These are phyloP conservation scores for Dioscorea cayenensis DNA, from an alignment of 116 monocot genomes.

Conservation along the genomic window DNA sequence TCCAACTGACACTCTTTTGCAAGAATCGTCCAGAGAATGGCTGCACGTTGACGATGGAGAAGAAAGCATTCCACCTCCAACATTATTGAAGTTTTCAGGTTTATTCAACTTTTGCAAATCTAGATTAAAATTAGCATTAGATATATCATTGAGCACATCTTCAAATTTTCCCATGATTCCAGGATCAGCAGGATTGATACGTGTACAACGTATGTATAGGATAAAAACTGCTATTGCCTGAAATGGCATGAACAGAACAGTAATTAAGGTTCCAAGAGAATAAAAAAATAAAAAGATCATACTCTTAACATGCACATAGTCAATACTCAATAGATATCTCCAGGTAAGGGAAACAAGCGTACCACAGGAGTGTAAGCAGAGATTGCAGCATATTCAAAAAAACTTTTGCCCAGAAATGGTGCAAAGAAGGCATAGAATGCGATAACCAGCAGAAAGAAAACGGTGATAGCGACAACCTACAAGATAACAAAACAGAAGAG, in stretches of 20 bases:
- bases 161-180: slow-evolving; percentile 90
- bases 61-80: slow-evolving; percentile 13
- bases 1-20: slow-evolving; percentile 34
- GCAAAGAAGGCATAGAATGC: slow-evolving; percentile 98
- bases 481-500: slow-evolving; percentile 4
- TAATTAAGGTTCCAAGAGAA: not conserved
- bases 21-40: slow-evolving; percentile 55
- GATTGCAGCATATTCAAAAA: slow-evolving; percentile 62
- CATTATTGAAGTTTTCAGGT: slow-evolving; percentile 22
- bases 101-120: slow-evolving; percentile 25
- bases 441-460: slow-evolving; percentile 85
- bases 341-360: not conserved
- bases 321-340: not conserved
- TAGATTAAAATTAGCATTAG: slow-evolving; percentile 36
- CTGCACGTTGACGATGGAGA: slow-evolving; percentile 45
- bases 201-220: slow-evolving; percentile 82
- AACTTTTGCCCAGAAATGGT: slow-evolving; percentile 71
- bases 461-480: slow-evolving; percentile 93
- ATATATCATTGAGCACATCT: slow-evolving; percentile 22
- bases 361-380: slow-evolving; percentile 70
- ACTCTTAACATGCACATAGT: not conserved
- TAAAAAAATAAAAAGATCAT: not conserved
- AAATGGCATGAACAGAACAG: slow-evolving; percentile 10
- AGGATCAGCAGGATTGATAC: slow-evolving; percentile 98
- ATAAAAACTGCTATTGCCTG: slow-evolving; percentile 93